Evolutionary conservation across 1,284 basidiomycete genomes (phyloP).

Genomic region (Heliocybe sulcata): DNA sequence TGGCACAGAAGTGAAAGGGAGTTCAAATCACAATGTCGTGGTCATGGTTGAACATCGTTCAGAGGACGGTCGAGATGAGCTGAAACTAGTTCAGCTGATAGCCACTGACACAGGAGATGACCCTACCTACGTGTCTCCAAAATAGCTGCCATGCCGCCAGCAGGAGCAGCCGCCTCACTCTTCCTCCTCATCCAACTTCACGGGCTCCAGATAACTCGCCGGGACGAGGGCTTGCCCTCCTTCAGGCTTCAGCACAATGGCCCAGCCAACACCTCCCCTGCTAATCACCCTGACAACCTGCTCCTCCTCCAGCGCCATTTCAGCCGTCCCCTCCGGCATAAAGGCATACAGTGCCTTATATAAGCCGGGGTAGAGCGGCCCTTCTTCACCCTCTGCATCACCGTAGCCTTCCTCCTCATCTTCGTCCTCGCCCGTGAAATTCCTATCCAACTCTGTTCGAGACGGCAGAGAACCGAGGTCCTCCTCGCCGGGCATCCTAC

Average conservation of each 20-base stretch:
- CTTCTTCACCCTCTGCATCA: slow-evolving; percentile 29
- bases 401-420: slow-evolving; percentile 19
- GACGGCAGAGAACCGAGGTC: slow-evolving; percentile 6
- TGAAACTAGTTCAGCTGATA: too few relatives aligned
- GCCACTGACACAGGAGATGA: too few relatives aligned
- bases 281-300: slow-evolving; percentile 63
- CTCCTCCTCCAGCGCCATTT: slow-evolving; percentile 69
- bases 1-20: background rate
- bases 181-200: slow-evolving; percentile 18
- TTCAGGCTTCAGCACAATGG: slow-evolving; percentile 45
- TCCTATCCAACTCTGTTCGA: background rate
- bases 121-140: background rate
- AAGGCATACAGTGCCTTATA: slow-evolving; percentile 70
- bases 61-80: too few relatives aligned
- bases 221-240: slow-evolving; percentile 56
- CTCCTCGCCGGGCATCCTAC: slow-evolving; percentile 7
- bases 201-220: slow-evolving; percentile 55
- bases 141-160: background rate
- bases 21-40: too few relatives aligned
- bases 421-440: slow-evolving; percentile 10
- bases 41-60: too few relatives aligned
- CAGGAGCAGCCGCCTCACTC: background rate
- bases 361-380: slow-evolving; percentile 49
- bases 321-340: slow-evolving; percentile 64
- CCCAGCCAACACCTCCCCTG: slow-evolving; percentile 69